Evolutionary conservation across 2,329 filamentous ascomycete species (phyloP), one percentile per base, ranked within the genome.

Genomic region (Paecilomyces niveus): DNA sequence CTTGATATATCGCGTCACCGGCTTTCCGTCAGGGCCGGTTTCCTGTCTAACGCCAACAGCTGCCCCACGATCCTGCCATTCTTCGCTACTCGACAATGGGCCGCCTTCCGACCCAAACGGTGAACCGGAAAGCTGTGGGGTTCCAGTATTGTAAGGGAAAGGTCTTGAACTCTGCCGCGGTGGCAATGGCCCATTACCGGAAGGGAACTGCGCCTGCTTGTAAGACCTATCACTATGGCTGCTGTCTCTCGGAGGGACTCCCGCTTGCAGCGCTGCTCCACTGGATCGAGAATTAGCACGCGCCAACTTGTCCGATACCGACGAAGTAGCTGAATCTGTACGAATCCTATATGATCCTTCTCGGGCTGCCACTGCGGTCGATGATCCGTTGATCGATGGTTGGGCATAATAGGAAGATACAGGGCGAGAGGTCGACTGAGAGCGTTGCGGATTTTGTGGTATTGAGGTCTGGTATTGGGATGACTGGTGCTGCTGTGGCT

Each of bases 21-120:
- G 86, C 64, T 90, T 89, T 21, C 94, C 94, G 64, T 87, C 90
- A 31, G 89, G 85, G 73, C 97, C 94, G 26, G 92, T 82, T 70
- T 97, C 92, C 70, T 90, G 87, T 59, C 89, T 85, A 56, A 92
- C 83, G 18, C 87, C 87, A 29, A 95, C 86, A 1, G 93, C 92
- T n/a, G 94, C 93, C 51, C 94, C 94, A 61, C 88, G 87, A 50
- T 99, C 93, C 75, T 96, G 90, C 94, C 94, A 97, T 63, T 97
- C 93, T 67, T 97, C 93, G 65, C 86, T 92, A 68, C 88, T 90
- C 50, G 82, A 78, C 35, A 80, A 76, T 62, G 80, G 81, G 0
- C 82, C 83, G 55, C 81, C 82, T 63, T 88, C 85, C 45, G 81
- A 64, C 26, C 76, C 77, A 68, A 87, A 86, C 6, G 81, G 76